Percentiles rank a stretch among this genome's conserved stretches.
Conservation (phyloP, 1,284 basidiomycete genomes). For the Microbotryum saponariae region DNA sequence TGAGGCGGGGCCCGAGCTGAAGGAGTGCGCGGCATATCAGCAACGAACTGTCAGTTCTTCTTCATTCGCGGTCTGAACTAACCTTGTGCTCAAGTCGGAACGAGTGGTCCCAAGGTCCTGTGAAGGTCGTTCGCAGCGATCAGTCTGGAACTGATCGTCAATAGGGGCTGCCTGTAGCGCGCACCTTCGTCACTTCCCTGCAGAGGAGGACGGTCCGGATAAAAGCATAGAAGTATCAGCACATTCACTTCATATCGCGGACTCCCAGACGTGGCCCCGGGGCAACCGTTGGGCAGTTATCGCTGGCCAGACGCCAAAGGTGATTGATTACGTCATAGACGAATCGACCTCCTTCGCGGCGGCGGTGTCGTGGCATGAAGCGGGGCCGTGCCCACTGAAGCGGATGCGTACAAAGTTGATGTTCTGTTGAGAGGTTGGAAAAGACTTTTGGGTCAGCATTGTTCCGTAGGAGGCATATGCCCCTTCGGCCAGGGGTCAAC, state of each 20-base stretch:
- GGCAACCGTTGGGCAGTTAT: constrained; percentile 57
- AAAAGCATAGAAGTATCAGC: no score
- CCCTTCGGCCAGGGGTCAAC: not conserved
- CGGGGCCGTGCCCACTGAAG: no score
- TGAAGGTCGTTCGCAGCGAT: not conserved
- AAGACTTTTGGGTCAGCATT: not conserved
- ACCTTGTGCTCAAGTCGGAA: constrained; percentile 84
- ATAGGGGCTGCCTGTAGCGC: not conserved
- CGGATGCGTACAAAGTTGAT: constrained; percentile 33
- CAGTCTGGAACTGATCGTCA: not conserved
- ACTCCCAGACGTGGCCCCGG: constrained; percentile 49
- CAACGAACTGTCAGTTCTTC: not conserved
- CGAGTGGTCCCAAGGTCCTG: constrained; percentile 77
- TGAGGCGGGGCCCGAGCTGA: constrained; percentile 87
- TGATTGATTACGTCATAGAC: not conserved
- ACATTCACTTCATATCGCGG: no score
- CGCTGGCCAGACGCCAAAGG: not conserved
- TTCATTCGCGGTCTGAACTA: not conserved
- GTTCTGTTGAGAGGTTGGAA: constrained; percentile 10
- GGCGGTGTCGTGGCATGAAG: not conserved
- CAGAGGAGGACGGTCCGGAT: no score
- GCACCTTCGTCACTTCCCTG: constrained; percentile 19
- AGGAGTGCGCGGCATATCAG: constrained; percentile 1
- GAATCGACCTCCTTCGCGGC: not conserved
- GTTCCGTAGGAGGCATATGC: not conserved